Evolutionary conservation across 1,284 basidiomycete genomes (phyloP).

Genomic region (Melampsora larici-populina): DNA sequence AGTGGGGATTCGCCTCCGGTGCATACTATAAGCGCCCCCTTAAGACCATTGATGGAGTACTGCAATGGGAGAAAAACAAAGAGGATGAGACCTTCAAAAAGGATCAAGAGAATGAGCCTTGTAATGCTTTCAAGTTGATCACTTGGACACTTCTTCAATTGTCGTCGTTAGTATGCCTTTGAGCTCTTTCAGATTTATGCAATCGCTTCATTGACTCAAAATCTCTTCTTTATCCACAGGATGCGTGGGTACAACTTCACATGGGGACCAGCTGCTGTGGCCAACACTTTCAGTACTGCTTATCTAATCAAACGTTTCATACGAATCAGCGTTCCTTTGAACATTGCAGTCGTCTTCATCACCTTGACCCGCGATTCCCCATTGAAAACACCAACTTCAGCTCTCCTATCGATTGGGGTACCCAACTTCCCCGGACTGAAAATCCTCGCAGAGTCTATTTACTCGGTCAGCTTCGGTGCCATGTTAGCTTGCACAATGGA

Average conservation of each 20-base stretch:
- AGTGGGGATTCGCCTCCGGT: no score
- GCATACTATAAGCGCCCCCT: slow-evolving; percentile 5
- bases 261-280: background rate
- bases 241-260: background rate
- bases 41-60: background rate
- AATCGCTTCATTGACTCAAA: background rate
- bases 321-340: background rate
- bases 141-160: slow-evolving; percentile 10
- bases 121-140: background rate
- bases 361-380: background rate
- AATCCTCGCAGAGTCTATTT: background rate
- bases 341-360: background rate
- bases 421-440: slow-evolving; percentile 17
- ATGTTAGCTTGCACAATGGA: background rate
- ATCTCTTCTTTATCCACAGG: background rate
- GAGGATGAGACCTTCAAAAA: background rate
- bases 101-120: background rate
- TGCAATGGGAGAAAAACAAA: background rate
- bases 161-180: background rate
- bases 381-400: background rate
- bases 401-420: background rate
- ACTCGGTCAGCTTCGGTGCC: background rate
- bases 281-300: background rate
- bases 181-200: background rate
- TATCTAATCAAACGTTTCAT: background rate